phyloP scores from a whole-genome alignment of 306 rosid species.

The Lathyrus sativus region DNA sequence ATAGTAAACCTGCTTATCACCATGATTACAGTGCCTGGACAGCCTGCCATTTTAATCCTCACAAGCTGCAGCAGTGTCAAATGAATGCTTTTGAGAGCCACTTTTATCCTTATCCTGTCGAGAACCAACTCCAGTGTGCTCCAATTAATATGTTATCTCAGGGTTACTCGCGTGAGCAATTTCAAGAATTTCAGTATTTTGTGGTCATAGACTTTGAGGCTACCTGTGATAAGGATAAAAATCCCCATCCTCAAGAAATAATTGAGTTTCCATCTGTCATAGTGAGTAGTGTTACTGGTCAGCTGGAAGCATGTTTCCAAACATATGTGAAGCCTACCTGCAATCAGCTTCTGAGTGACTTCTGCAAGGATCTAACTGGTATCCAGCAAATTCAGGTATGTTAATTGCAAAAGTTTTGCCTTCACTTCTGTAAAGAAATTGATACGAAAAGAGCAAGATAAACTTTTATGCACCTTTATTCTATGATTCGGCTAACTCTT shows the following conservation, averaged over 20 bases:
- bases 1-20: constrained; percentile 56
- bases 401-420: constrained; percentile 36
- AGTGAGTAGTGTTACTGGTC: constrained; percentile 87
- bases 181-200: constrained; percentile 90
- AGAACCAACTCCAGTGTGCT: constrained; percentile 58
- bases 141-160: constrained; percentile 71
- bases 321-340: constrained; percentile 91
- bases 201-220: constrained; percentile 99
- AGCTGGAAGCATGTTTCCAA: constrained; percentile 91
- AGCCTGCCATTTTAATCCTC: constrained; percentile 65
- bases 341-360: constrained; percentile 77
- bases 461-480: constrained; percentile 15
- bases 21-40: constrained; percentile 67
- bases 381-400: constrained; percentile 94
- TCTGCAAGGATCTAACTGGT: constrained; percentile 93
- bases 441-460: constrained; percentile 6
- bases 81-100: constrained; percentile 72
- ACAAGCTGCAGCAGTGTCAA: constrained; percentile 73
- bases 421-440: constrained; percentile 29
- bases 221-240: constrained; percentile 83
- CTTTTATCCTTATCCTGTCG: constrained; percentile 61
- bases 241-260: constrained; percentile 91
- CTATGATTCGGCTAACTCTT: constrained; percentile 14
- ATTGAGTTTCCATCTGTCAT: constrained; percentile 96
- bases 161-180: constrained; percentile 64